phyloP scores from a whole-genome alignment of 108 stramenopile species.

The Heterococcus sp. region DNA sequence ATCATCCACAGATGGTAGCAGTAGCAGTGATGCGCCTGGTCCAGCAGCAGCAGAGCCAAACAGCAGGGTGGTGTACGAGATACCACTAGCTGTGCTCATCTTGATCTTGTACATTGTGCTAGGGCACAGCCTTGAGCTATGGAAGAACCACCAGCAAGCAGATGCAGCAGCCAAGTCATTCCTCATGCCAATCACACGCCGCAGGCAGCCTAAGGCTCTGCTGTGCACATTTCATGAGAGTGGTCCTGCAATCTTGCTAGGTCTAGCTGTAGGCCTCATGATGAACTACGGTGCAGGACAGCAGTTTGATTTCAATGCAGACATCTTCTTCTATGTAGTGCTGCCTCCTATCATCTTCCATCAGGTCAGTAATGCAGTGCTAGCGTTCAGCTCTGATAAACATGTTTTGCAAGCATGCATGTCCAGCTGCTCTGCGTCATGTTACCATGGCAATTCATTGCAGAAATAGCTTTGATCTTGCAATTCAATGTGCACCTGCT shows the following conservation, averaged over 20 bases:
- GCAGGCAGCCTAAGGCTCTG: not conserved
- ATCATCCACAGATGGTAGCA: not conserved
- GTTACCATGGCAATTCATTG: not conserved
- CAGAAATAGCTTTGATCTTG: not conserved
- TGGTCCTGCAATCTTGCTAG: slow-evolving; percentile 39
- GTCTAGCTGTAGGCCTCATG: slow-evolving; percentile 38
- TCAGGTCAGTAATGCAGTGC: not conserved
- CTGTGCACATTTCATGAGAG: slow-evolving; percentile 43
- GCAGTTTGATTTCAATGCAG: slow-evolving; percentile 48
- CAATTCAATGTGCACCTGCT: not conserved
- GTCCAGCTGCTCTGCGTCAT: not conserved
- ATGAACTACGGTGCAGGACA: slow-evolving; percentile 41
- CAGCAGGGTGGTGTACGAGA: not conserved
- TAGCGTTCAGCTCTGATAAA: not conserved
- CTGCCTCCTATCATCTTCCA: slow-evolving; percentile 60
- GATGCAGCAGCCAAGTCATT: slow-evolving; percentile 1
- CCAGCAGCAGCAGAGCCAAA: not conserved
- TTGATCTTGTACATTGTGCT: slow-evolving; percentile 37
- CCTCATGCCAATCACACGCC: not conserved
- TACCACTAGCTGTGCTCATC: slow-evolving; percentile 14
- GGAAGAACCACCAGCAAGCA: slow-evolving; percentile 26
- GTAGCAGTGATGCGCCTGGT: not conserved
- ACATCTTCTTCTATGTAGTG: slow-evolving; percentile 57
- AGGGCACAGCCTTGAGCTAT: slow-evolving; percentile 42
- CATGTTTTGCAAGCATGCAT: not conserved